Conservation (phyloP, 495 filamentous ascomycete species). For the Aspergillus nanangensis region DNA sequence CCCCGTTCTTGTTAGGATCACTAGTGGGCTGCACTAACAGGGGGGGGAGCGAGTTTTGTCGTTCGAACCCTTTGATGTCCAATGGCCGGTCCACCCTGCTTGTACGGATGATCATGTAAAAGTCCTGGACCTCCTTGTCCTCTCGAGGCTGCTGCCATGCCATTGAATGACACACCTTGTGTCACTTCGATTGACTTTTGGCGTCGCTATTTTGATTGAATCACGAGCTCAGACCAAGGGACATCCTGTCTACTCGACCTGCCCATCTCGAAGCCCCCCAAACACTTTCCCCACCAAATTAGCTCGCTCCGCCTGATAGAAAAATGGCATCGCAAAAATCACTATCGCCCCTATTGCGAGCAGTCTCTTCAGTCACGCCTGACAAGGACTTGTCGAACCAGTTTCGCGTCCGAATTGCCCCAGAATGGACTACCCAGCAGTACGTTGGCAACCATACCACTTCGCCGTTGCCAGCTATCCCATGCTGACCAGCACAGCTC, state of each 20-base stretch:
- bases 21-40: background rate
- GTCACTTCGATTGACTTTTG: too few relatives aligned
- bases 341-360: conserved; percentile 6
- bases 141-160: too few relatives aligned
- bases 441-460: conserved; percentile 6
- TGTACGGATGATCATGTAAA: too few relatives aligned
- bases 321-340: conserved; percentile 3
- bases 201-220: too few relatives aligned
- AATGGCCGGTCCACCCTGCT: background rate
- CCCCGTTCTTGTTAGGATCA: background rate
- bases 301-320: background rate
- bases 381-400: conserved; percentile 9
- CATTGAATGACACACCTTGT: too few relatives aligned
- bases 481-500: conserved; percentile 12
- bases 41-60: too few relatives aligned
- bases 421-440: conserved; percentile 20
- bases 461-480: background rate
- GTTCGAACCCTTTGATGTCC: background rate
- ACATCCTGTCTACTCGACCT: too few relatives aligned
- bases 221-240: too few relatives aligned
- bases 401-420: conserved; percentile 11
- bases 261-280: too few relatives aligned
- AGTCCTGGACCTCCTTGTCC: too few relatives aligned
- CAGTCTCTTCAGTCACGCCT: conserved; percentile 10
- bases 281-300: too few relatives aligned